These are phyloP conservation scores for Termitomyces sp. DNA, from an alignment of 768 basidiomycete genomes.

Conservation along the genomic window DNA sequence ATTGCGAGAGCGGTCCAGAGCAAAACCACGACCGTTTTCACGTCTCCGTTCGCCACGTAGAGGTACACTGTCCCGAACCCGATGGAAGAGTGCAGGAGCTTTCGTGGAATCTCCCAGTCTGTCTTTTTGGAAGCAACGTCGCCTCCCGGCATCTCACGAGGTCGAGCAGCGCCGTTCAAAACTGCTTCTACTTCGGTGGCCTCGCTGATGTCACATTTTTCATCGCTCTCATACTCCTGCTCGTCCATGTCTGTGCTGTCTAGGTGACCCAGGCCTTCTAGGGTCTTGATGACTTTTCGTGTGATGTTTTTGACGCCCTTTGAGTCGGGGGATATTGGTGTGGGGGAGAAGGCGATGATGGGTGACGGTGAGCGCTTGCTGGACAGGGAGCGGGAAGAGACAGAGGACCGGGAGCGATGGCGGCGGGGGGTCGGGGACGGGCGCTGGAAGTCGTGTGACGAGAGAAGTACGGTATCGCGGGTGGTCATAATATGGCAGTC, in stretches of 20 bases:
- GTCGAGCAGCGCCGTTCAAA: conserved; percentile 10
- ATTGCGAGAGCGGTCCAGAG: conserved; percentile 64
- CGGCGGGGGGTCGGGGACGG: conserved; percentile 11
- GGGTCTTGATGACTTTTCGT: conserved; percentile 41
- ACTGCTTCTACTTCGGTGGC: conserved; percentile 22
- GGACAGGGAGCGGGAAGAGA: conserved; percentile 14
- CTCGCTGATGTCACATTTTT: conserved; percentile 20
- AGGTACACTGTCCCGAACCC: conserved; percentile 45
- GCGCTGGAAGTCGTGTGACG: conserved; percentile 15
- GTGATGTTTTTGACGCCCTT: conserved; percentile 44
- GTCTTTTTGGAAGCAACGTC: conserved; percentile 28
- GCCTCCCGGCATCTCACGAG: conserved; percentile 1
- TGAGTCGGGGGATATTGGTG: conserved; percentile 27
- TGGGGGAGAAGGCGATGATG: conserved; percentile 36
- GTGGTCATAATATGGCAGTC: conserved; percentile 15
- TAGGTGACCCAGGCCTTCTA: conserved; percentile 41
- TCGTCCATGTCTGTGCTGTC: conserved; percentile 29
- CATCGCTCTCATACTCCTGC: conserved; percentile 25
- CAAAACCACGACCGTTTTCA: conserved; percentile 54
- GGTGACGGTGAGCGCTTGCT: conserved; percentile 44
- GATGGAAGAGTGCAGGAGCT: conserved; percentile 83
- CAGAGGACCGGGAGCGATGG: conserved; percentile 16
- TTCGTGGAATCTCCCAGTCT: conserved; percentile 91
- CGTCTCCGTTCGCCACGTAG: conserved; percentile 48
- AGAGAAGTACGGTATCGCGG: conserved; percentile 13